Evolutionary conservation across 148 eudicot genomes (phyloP), one percentile per base, ranked within the genome.

Genomic region (Silene conica): DNA sequence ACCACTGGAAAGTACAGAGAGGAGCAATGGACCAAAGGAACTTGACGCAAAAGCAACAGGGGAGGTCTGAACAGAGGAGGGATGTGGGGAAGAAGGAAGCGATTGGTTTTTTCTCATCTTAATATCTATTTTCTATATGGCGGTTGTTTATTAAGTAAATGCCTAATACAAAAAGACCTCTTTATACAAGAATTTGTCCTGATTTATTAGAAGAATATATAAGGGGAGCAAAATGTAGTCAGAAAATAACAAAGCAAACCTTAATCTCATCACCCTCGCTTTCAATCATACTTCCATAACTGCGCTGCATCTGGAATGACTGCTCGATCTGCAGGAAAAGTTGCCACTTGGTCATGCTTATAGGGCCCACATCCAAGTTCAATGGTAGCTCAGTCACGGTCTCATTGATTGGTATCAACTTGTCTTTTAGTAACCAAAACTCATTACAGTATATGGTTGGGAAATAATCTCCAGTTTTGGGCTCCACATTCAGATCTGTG

Each of bases 311-410:
- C 82, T 95, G 97, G 79, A 95, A 95, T 62, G 99, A 95, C 63
- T 95, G 96, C 43, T 95, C 99, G 74, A 95, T 90, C 89, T 95
- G 99, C 80, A 88, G 70, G 81, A 88, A 95, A 66, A 95, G 69
- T 69, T 95, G 99, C 99, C 99, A 95, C 84, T 92, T 95, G 62
- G 96, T 95, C 99, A 92, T 90, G 90, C 97, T 95, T 78, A 95
- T 87, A 73, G 94, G 99, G 54, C 83, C 92, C 82, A 95, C 93
- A 79, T 95, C 99, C 54, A 95, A 85, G 82, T 95, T 81, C 73
- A 95, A 82, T 4, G 87, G 85, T 80, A 92, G 82, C 82, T 92
- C 99, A 12, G 79, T 84, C 64, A 90, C 87, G 1, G 97, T 92
- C 80, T 90, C 98, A 80, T 95, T 95, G 69, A 95, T 14, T 21